Conservation (phyloP, 169 alveolate genomes). For the Miamiensis avidus region DNA sequence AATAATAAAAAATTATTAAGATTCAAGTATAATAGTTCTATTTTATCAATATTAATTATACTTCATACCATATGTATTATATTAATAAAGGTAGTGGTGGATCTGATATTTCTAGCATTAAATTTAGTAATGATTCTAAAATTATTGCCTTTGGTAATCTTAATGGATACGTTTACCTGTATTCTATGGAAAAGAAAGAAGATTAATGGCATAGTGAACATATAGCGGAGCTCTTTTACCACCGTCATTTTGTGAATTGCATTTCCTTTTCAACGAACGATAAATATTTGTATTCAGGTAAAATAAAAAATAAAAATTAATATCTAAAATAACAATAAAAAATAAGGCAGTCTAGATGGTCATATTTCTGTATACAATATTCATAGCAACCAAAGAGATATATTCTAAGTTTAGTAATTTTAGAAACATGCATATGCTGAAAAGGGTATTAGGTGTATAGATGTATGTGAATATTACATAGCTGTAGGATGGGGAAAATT, state of each 20-base stretch:
- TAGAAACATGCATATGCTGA: background rate
- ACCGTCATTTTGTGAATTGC: background rate
- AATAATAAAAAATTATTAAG: too few relatives aligned
- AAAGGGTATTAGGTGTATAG: background rate
- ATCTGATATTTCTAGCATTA: background rate
- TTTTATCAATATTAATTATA: too few relatives aligned
- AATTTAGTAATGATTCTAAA: too few relatives aligned
- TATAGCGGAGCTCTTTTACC: background rate
- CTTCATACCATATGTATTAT: too few relatives aligned
- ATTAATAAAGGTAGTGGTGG: background rate
- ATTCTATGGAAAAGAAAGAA: background rate
- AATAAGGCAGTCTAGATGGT: background rate
- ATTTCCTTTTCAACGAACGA: background rate
- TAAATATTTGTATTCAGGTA: background rate
- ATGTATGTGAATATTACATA: background rate
- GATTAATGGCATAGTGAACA: background rate
- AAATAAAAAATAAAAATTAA: too few relatives aligned
- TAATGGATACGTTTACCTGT: background rate
- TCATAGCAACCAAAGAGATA: background rate
- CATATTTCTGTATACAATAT: background rate
- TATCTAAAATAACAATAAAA: too few relatives aligned
- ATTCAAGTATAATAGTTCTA: too few relatives aligned
- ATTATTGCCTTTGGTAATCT: background rate
- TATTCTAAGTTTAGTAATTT: too few relatives aligned
- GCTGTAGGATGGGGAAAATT: background rate